Evolutionary conservation across 805 yeast genomes (phyloP).

Genomic region (Wickerhamiella lipophila): DNA sequence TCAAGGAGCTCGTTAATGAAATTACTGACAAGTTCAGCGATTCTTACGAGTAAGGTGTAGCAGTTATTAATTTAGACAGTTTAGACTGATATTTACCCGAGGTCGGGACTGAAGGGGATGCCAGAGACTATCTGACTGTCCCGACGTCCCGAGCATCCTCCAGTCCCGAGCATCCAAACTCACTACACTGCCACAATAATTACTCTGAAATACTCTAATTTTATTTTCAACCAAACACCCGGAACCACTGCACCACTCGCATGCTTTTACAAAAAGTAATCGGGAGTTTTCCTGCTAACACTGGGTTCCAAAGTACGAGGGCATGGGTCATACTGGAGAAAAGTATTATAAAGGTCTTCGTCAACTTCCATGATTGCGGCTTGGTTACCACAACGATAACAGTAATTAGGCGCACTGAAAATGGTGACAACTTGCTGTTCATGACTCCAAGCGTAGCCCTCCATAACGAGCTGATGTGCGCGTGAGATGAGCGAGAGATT

Average conservation of each 20-base stretch:
- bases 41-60: slow-evolving; percentile 58
- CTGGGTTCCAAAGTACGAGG: slow-evolving; percentile 98
- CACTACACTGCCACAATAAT: too few relatives aligned
- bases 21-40: slow-evolving; percentile 90
- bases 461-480: slow-evolving; percentile 97
- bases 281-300: slow-evolving; percentile 38
- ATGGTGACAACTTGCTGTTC: slow-evolving; percentile 89
- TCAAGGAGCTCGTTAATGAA: slow-evolving; percentile 56
- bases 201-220: neutral
- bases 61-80: neutral
- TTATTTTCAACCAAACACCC: neutral
- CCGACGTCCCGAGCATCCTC: too few relatives aligned
- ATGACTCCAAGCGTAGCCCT: slow-evolving; percentile 91
- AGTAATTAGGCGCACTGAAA: slow-evolving; percentile 90
- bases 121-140: too few relatives aligned
- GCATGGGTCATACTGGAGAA: slow-evolving; percentile 92
- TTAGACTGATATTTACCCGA: neutral
- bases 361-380: slow-evolving; percentile 98
- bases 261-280: slow-evolving; percentile 57
- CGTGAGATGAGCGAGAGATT: slow-evolving; percentile 78
- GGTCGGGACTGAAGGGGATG: neutral
- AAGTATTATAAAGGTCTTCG: slow-evolving; percentile 68
- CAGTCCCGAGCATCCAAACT: too few relatives aligned
- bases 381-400: slow-evolving; percentile 95
- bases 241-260: neutral